Evolutionary conservation across 192 early-diverging fungal species (phyloP).

Genomic region (Gigaspora rosea): DNA sequence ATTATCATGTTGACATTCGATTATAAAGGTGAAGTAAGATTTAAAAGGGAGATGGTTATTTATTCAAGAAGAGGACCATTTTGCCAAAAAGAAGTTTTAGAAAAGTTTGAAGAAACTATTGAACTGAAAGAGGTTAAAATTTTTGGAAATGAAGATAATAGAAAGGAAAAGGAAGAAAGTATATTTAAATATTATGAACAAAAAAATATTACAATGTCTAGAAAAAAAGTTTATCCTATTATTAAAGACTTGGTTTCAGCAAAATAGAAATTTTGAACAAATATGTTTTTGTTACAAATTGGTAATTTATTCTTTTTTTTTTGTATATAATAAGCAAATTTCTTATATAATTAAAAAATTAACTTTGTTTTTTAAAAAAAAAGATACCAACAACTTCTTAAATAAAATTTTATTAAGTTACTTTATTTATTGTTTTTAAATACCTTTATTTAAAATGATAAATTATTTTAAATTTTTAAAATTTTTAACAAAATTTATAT

Average conservation of each 20-base stretch:
- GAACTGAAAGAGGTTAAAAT: constrained; percentile 39
- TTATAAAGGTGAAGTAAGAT: constrained; percentile 44
- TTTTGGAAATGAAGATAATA: constrained; percentile 23
- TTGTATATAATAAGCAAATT: not conserved
- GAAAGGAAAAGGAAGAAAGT: constrained; percentile 26
- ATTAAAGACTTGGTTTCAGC: constrained; percentile 37
- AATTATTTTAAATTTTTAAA: no score
- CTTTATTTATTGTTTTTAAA: no score
- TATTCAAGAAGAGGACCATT: constrained; percentile 34
- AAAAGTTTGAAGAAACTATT: constrained; percentile 38
- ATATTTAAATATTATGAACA: constrained; percentile 46
- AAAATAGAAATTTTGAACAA: not conserved
- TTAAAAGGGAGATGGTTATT: constrained; percentile 62
- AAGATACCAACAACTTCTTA: no score
- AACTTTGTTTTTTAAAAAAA: no score
- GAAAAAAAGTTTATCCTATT: constrained; percentile 67
- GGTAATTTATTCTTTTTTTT: not conserved
- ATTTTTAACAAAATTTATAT: no score
- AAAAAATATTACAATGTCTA: constrained; percentile 51
- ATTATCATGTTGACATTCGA: constrained; percentile 63
- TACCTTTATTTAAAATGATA: no score
- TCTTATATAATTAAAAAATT: no score
- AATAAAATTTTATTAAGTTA: no score
- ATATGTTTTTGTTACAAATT: not conserved
- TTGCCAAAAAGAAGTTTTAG: constrained; percentile 27